A percentile compares a stretch with the other conserved stretches of the same genome.
phyloP scores from a whole-genome alignment of 2,329 filamentous ascomycete genomes.

The Cryphonectria parasitica region DNA sequence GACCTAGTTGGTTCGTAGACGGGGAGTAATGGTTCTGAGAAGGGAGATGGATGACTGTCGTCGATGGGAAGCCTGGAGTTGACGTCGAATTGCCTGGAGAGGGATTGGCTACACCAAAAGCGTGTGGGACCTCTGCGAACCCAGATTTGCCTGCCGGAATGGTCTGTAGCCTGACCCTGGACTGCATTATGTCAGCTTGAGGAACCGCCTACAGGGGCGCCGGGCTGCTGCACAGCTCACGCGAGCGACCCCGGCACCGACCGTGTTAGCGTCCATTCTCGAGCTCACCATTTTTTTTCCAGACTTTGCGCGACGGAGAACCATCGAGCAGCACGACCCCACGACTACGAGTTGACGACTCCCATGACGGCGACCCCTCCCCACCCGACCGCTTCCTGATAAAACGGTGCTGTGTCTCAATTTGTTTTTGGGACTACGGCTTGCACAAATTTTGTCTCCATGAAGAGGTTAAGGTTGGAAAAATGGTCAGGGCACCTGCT shows the following conservation, averaged over 20 bases:
- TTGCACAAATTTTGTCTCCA: slow-evolving; percentile 38
- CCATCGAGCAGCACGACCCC: slow-evolving; percentile 16
- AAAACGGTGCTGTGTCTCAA: slow-evolving; percentile 28
- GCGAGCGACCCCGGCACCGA: slow-evolving; percentile 23
- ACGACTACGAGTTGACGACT: slow-evolving; percentile 17
- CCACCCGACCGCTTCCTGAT: slow-evolving; percentile 20
- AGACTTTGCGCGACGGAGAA: slow-evolving; percentile 29
- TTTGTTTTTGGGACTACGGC: slow-evolving; percentile 17
- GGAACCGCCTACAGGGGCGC: slow-evolving; percentile 20
- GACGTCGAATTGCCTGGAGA: slow-evolving; percentile 26
- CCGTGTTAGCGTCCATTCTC: slow-evolving; percentile 22
- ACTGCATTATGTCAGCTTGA: slow-evolving; percentile 34
- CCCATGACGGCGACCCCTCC: slow-evolving; percentile 26
- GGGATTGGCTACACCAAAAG: slow-evolving; percentile 23
- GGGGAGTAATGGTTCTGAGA: slow-evolving; percentile 17
- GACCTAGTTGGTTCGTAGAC: slow-evolving; percentile 35
- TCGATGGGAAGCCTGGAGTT: slow-evolving; percentile 23
- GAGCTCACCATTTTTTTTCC: slow-evolving; percentile 30
- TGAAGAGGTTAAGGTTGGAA: slow-evolving; percentile 66
- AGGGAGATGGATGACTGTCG: slow-evolving; percentile 12
- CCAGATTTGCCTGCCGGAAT: slow-evolving; percentile 15
- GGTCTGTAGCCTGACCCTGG: slow-evolving; percentile 4
- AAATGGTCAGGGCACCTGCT: slow-evolving; percentile 65
- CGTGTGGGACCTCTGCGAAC: neutral
- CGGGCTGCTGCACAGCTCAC: slow-evolving; percentile 32